Conservation (phyloP, 2,329 filamentous ascomycete genomes). For the Talaromyces marneffei region DNA sequence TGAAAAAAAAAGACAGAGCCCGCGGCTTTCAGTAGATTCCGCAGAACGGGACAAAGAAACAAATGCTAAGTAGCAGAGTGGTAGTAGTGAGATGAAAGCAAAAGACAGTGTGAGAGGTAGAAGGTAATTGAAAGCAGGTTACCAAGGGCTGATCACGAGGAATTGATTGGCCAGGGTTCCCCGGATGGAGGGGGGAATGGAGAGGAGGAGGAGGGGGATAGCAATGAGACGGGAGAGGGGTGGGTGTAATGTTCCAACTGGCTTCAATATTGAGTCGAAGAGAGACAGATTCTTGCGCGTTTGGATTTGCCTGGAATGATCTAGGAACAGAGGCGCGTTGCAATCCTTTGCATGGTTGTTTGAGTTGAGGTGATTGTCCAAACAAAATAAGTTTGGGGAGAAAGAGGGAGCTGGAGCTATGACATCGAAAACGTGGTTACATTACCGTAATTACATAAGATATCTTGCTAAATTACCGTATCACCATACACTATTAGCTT, state of each 20-base stretch:
- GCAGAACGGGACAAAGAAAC: neutral
- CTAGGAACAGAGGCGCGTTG: neutral
- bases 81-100: neutral
- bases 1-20: no score
- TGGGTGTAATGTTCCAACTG: neutral
- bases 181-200: neutral
- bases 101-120: neutral
- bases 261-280: neutral
- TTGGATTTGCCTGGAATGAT: neutral
- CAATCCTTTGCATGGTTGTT: neutral
- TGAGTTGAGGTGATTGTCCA: neutral
- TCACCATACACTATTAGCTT: neutral
- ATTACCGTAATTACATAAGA: neutral
- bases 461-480: neutral
- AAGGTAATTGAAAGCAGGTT: neutral
- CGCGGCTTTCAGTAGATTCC: no score
- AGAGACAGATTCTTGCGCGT: no score
- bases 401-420: neutral
- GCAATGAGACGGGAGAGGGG: slow-evolving; percentile 9
- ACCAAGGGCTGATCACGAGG: neutral
- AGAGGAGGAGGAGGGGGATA: slow-evolving; percentile 2
- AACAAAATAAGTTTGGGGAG: neutral
- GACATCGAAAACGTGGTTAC: neutral
- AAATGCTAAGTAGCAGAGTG: neutral
- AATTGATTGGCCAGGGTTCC: slow-evolving; percentile 3